Evolutionary conservation across 257 asterid genomes (phyloP).

Genomic region (Coffea eugenioides): DNA sequence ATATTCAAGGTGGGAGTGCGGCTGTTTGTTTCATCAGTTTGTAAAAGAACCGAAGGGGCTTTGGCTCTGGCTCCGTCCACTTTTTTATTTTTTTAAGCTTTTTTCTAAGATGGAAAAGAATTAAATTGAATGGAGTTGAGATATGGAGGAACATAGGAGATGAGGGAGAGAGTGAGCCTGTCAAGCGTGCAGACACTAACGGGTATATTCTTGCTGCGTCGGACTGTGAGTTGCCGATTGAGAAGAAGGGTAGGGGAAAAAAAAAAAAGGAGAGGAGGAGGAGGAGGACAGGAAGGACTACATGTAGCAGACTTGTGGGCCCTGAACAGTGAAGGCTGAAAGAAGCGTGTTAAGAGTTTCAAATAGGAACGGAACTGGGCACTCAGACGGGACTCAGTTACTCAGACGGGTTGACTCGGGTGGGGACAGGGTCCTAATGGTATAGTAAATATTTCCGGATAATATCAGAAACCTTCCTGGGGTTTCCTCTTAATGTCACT

Average conservation of each 20-base stretch:
- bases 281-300: neutral
- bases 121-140: too few relatives aligned
- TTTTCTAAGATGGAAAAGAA: neutral
- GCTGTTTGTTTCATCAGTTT: too few relatives aligned
- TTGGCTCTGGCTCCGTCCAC: too few relatives aligned
- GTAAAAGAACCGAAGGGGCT: too few relatives aligned
- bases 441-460: too few relatives aligned
- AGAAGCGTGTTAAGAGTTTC: slow-evolving; percentile 20
- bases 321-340: slow-evolving; percentile 7
- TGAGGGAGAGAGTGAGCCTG: slow-evolving; percentile 4
- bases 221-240: too few relatives aligned
- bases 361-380: neutral
- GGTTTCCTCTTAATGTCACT: too few relatives aligned
- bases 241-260: too few relatives aligned
- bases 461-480: too few relatives aligned
- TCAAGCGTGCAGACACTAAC: slow-evolving; percentile 17
- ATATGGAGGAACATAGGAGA: neutral
- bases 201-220: slow-evolving; percentile 15
- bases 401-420: slow-evolving; percentile 22
- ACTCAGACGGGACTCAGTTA: slow-evolving; percentile 3
- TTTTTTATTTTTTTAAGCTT: neutral
- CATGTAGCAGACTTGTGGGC: slow-evolving; percentile 11
- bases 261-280: too few relatives aligned
- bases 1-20: slow-evolving; percentile 28
- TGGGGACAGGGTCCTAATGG: slow-evolving; percentile 1